Conservation (phyloP, 192 early-diverging fungal genomes). For the Phycomyces nitens region DNA sequence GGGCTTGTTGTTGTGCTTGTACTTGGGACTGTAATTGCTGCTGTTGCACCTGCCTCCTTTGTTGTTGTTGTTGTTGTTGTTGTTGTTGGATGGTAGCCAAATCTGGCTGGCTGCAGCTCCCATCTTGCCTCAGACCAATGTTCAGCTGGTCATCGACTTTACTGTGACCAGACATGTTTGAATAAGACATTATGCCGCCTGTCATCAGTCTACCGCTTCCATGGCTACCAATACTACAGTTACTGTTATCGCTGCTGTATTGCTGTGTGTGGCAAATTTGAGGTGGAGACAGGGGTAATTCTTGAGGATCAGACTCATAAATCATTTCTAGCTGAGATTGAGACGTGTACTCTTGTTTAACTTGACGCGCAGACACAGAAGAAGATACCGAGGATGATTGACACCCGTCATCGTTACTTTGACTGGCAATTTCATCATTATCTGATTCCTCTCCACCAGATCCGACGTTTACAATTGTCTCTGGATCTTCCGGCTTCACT, state of each 20-base stretch:
- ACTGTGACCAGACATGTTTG: too few relatives aligned
- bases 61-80: too few relatives aligned
- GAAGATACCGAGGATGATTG: constrained; percentile 11
- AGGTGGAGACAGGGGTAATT: neutral
- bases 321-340: neutral
- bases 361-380: neutral
- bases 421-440: constrained; percentile 20
- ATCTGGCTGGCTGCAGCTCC: constrained; percentile 2
- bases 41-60: too few relatives aligned
- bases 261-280: neutral
- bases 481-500: constrained; percentile 20
- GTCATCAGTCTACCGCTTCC: too few relatives aligned
- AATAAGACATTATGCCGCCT: too few relatives aligned
- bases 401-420: constrained; percentile 4
- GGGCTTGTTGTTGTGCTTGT: too few relatives aligned
- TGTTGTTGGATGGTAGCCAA: constrained; percentile 6
- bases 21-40: neutral
- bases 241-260: too few relatives aligned
- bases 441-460: constrained; percentile 26
- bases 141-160: neutral
- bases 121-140: neutral
- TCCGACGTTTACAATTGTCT: constrained; percentile 13
- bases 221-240: too few relatives aligned
- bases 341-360: neutral
- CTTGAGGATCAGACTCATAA: neutral